These are phyloP conservation scores for Areca catechu DNA, from an alignment of 176 grass and related monocot species.

Conservation along the genomic window DNA sequence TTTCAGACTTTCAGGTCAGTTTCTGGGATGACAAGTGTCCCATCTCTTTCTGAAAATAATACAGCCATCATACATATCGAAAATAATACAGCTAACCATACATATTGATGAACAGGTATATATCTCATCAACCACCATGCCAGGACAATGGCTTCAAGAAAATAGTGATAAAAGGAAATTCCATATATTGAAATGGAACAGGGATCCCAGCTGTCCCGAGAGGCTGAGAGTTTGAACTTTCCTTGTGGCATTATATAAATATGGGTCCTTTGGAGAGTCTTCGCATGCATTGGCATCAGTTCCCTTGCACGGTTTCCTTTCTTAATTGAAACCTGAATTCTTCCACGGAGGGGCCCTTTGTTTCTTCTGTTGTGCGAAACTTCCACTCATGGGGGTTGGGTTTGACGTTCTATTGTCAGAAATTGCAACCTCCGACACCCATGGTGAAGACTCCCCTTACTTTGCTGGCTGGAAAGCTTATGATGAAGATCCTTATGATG, in stretches of 20 bases:
- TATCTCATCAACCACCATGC: no score
- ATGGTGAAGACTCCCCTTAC: slow-evolving; percentile 23
- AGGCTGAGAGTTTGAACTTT: not conserved
- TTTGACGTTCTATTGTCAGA: slow-evolving; percentile 1
- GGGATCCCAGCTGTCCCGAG: not conserved
- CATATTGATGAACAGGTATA: no score
- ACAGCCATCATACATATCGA: no score
- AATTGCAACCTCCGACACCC: slow-evolving; percentile 5
- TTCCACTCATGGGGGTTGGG: no score
- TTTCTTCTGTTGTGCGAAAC: no score
- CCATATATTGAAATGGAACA: no score
- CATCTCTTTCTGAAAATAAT: no score
- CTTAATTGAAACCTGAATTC: not conserved
- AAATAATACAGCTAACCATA: no score
- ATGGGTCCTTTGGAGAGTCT: not conserved
- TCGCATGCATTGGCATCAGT: not conserved
- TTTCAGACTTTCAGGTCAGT: no score
- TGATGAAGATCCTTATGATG: not conserved
- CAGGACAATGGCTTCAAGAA: not conserved
- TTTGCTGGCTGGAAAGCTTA: slow-evolving; percentile 25
- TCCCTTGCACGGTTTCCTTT: not conserved
- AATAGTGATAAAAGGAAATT: not conserved
- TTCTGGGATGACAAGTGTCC: no score
- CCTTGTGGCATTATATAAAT: not conserved
- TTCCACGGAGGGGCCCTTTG: not conserved